phyloP scores from a whole-genome alignment of 257 asterid species.

The Solanum bulbocastanum region DNA sequence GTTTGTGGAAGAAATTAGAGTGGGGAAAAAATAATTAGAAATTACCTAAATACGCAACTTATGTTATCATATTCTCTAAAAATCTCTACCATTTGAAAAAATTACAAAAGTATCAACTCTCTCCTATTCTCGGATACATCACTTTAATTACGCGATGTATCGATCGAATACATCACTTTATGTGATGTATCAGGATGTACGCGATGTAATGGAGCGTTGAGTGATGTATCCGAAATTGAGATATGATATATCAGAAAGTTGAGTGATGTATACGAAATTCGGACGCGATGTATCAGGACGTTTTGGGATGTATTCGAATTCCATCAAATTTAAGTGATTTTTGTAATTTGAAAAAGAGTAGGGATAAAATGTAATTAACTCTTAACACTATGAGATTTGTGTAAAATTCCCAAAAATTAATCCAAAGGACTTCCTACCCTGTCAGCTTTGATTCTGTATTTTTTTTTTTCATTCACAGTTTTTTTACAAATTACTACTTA shows the following conservation, averaged over 20 bases:
- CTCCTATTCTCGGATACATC: not conserved
- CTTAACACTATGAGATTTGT: not conserved
- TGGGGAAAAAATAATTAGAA: not conserved
- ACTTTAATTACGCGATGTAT: no score
- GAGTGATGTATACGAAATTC: not conserved
- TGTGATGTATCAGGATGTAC: not conserved
- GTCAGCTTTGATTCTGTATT: not conserved
- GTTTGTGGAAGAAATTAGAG: no score
- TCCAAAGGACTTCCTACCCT: not conserved
- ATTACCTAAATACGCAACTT: no score
- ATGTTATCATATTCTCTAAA: no score
- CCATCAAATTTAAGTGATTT: no score
- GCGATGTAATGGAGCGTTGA: not conserved
- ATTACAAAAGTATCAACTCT: not conserved
- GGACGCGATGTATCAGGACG: no score
- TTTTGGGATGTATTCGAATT: no score
- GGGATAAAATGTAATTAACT: not conserved
- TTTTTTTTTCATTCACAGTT: not conserved
- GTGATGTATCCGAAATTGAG: not conserved
- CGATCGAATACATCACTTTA: not conserved
- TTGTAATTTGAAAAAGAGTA: no score
- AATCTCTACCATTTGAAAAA: no score
- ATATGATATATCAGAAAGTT: not conserved
- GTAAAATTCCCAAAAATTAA: no score
- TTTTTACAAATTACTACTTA: not conserved